phyloP scores from a whole-genome alignment of 768 basidiomycete species.

The Collybiopsis confluens region DNA sequence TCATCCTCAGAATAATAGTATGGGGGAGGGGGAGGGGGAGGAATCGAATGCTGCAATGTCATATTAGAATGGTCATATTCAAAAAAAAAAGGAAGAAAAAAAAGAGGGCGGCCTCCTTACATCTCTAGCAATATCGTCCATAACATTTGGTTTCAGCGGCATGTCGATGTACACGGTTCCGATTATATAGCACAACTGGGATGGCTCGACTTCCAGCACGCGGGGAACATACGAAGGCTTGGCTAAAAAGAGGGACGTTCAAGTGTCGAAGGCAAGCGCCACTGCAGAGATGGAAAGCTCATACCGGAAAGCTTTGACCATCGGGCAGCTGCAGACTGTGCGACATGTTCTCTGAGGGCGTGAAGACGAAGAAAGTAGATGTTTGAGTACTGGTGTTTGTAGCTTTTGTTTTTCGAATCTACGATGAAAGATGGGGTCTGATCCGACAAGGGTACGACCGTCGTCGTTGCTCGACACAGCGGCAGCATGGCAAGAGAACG shows the following conservation, averaged over 20 bases:
- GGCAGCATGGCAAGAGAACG: conserved; percentile 2
- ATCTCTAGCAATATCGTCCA: conserved; percentile 91
- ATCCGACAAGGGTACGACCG: conserved; percentile 29
- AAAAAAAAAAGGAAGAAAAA: too few species aligned
- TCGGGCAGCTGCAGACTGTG: conserved; percentile 32
- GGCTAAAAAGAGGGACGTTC: too few species aligned
- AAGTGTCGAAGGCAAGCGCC: not conserved
- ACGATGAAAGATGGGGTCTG: conserved; percentile 45
- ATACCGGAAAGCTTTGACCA: conserved; percentile 42
- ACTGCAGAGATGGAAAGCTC: conserved; percentile 2
- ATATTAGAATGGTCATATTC: not conserved
- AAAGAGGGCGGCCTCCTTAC: conserved; percentile 43
- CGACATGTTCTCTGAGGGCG: conserved; percentile 35
- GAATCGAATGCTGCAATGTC: conserved; percentile 72
- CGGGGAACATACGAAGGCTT: conserved; percentile 68
- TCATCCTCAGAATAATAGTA: conserved; percentile 82
- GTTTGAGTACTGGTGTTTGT: conserved; percentile 54
- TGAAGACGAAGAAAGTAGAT: conserved; percentile 50
- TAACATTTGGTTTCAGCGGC: conserved; percentile 97
- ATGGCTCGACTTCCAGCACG: conserved; percentile 84
- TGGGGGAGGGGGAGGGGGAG: conserved; percentile 68
- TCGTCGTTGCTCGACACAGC: conserved; percentile 38
- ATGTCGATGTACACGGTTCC: conserved; percentile 99
- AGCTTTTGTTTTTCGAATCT: conserved; percentile 38
- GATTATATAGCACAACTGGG: conserved; percentile 82